These are phyloP conservation scores for Fusarium dlaminii DNA, from an alignment of 2,329 filamentous ascomycete species.

Conservation along the genomic window DNA sequence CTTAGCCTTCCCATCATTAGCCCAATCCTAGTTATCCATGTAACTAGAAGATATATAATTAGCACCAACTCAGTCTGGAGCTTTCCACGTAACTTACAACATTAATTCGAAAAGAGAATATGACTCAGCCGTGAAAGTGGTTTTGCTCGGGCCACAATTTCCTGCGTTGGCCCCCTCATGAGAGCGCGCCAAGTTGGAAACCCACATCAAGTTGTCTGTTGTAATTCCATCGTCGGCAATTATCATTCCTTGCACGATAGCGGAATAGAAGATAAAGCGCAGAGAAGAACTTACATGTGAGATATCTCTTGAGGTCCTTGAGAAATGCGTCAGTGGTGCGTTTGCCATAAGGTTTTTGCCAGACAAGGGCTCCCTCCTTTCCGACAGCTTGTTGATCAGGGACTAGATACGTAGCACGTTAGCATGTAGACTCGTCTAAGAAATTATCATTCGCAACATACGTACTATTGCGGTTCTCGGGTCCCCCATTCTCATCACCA, in stretches of 20 bases:
- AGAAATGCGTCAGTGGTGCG: neutral
- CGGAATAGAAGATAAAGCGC: fast-evolving
- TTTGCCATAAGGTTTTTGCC: neutral
- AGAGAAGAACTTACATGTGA: neutral
- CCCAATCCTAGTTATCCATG: constrained; percentile 4
- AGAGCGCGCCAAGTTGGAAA: neutral
- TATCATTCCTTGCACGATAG: fast-evolving
- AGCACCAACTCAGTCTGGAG: fast-evolving
- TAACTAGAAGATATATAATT: neutral
- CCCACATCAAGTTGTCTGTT: neutral
- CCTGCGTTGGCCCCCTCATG: neutral
- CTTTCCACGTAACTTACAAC: neutral
- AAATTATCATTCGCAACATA: neutral
- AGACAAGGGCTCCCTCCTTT: neutral
- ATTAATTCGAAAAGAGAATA: neutral
- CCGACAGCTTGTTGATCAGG: neutral
- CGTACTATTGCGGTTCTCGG: neutral
- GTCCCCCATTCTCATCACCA: neutral
- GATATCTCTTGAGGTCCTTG: neutral
- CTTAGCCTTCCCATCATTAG: neutral
- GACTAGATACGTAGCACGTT: neutral
- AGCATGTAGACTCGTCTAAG: fast-evolving
- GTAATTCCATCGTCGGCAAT: neutral
- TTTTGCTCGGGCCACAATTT: neutral
- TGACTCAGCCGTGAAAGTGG: neutral